A percentile compares a stretch with the other conserved stretches of the same genome.
These are phyloP conservation scores for Trifolium repens DNA, from an alignment of 306 rosid genomes.

Conservation along the genomic window DNA sequence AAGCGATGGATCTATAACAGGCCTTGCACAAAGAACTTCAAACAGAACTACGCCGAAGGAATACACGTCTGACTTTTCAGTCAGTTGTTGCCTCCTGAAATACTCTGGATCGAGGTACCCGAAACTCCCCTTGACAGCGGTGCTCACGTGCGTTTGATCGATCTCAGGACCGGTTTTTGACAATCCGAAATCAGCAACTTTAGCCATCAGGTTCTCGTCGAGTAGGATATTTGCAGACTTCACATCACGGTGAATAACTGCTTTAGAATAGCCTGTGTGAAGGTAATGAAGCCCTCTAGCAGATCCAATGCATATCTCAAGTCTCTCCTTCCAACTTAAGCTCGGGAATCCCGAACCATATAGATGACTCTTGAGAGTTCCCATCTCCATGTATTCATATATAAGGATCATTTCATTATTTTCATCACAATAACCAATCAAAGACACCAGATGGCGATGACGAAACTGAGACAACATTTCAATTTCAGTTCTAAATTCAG, in stretches of 20 bases:
- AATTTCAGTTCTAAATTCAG: slow-evolving; percentile 85
- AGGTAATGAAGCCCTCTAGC: slow-evolving; percentile 97
- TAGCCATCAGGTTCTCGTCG: slow-evolving; percentile 92
- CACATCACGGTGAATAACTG: slow-evolving; percentile 89
- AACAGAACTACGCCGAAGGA: slow-evolving; percentile 91
- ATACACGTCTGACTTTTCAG: slow-evolving; percentile 87
- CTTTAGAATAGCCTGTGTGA: slow-evolving; percentile 89
- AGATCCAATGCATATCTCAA: slow-evolving; percentile 86
- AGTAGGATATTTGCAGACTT: slow-evolving; percentile 89
- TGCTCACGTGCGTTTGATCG: slow-evolving; percentile 89
- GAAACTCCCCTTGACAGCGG: slow-evolving; percentile 87
- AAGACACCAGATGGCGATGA: slow-evolving; percentile 87
- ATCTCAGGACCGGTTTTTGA: slow-evolving; percentile 85
- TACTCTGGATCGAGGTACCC: slow-evolving; percentile 95
- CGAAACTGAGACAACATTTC: slow-evolving; percentile 93
- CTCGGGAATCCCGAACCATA: slow-evolving; percentile 74
- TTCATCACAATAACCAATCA: slow-evolving; percentile 91
- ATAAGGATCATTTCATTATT: slow-evolving; percentile 87
- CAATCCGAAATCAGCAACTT: slow-evolving; percentile 89
- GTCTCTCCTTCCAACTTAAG: slow-evolving; percentile 86
- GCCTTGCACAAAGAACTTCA: slow-evolving; percentile 86
- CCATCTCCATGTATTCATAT: slow-evolving; percentile 92
- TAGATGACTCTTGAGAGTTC: slow-evolving; percentile 88
- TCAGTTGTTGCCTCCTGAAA: slow-evolving; percentile 83
- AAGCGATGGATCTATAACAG: slow-evolving; percentile 88